A percentile compares a stretch with the other conserved stretches of the same genome.
phyloP scores from a whole-genome alignment of 306 rosid species.

The Cicer arietinum region DNA sequence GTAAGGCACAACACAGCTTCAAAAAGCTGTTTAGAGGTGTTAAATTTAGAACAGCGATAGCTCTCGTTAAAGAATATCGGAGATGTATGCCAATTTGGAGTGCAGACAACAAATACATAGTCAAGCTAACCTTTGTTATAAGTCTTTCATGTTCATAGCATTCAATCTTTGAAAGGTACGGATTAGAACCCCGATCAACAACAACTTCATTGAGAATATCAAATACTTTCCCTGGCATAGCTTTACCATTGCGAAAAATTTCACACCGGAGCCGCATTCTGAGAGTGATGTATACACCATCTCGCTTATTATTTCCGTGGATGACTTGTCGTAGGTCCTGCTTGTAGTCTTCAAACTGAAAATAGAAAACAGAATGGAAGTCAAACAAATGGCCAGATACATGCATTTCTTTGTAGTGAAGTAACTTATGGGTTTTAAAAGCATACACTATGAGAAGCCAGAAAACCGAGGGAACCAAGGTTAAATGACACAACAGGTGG shows the following conservation, averaged over 20 bases:
- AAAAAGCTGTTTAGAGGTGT: conserved; percentile 37
- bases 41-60: conserved; percentile 1
- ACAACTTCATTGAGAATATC: conserved; percentile 91
- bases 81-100: conserved; percentile 21
- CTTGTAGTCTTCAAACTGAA: conserved; percentile 77
- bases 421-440: conserved; percentile 40
- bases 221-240: conserved; percentile 91
- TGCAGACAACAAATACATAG: conserved; percentile 32
- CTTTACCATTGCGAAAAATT: conserved; percentile 87
- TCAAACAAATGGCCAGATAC: conserved; percentile 38
- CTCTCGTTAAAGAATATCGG: conserved; percentile 29
- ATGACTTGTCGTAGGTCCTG: conserved; percentile 80
- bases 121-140: conserved; percentile 84
- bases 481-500: conserved; percentile 97
- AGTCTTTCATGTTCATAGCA: conserved; percentile 93
- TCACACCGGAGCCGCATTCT: conserved; percentile 97
- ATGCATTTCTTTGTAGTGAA: conserved; percentile 37
- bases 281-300: conserved; percentile 96
- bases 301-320: conserved; percentile 80
- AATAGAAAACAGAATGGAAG: conserved; percentile 46
- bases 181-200: conserved; percentile 97
- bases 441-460: conserved; percentile 86
- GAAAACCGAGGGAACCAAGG: conserved; percentile 99
- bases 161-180: conserved; percentile 96
- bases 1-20: conserved; percentile 40